phyloP scores from a whole-genome alignment of 2,329 filamentous ascomycete species.

The Byssothecium circinans region DNA sequence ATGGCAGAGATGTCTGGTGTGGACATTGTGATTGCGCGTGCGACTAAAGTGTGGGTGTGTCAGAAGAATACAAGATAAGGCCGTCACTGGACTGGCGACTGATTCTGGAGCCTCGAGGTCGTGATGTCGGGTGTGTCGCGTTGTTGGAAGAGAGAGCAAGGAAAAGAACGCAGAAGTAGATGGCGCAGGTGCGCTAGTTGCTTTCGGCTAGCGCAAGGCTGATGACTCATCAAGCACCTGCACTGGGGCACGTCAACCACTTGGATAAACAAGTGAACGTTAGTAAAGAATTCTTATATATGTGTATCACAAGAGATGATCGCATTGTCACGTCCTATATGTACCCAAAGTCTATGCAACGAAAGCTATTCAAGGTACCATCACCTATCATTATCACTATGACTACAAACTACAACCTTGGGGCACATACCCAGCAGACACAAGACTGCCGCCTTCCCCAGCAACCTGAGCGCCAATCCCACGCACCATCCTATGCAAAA shows the following conservation, averaged over 20 bases:
- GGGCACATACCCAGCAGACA: neutral
- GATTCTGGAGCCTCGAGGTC: neutral
- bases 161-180: neutral
- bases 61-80: neutral
- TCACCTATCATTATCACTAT: neutral
- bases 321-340: neutral
- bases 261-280: too few species aligned
- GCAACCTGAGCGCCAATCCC: neutral
- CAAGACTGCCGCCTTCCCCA: neutral
- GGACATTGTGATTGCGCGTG: conserved; percentile 31
- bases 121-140: neutral
- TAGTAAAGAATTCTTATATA: too few species aligned
- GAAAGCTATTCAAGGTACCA: neutral
- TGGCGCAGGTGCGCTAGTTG: neutral
- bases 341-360: neutral
- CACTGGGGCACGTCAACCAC: too few species aligned
- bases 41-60: neutral
- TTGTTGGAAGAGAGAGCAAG: neutral
- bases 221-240: neutral
- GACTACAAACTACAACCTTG: neutral
- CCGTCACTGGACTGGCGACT: neutral
- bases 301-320: too few species aligned
- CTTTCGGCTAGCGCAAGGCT: neutral
- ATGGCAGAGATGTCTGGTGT: conserved; percentile 44
- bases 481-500: conserved; percentile 10